Evolutionary conservation across 805 yeast species (phyloP).

Genomic region (Kuraishia ogatae): DNA sequence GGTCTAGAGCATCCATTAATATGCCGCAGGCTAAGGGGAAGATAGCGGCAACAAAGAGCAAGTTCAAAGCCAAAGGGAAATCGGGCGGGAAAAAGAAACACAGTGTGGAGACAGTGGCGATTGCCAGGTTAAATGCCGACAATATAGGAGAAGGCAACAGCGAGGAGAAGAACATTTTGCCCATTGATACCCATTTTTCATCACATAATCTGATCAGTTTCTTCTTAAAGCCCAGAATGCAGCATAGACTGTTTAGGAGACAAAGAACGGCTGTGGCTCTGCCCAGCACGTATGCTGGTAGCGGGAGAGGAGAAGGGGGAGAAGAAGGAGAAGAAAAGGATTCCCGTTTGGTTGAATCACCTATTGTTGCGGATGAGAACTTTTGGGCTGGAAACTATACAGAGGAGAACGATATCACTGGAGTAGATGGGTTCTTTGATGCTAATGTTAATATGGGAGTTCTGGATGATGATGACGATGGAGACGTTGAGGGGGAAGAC

Average conservation of each 20-base stretch:
- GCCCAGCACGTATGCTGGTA: slow-evolving; percentile 6
- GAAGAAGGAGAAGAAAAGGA: not conserved
- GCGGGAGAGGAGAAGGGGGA: slow-evolving; percentile 13
- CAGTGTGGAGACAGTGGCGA: slow-evolving; percentile 21
- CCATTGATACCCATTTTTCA: slow-evolving; percentile 45
- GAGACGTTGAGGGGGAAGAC: slow-evolving; percentile 20
- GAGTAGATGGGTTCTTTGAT: slow-evolving; percentile 14
- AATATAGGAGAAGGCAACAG: not conserved
- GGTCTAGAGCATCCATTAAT: not conserved
- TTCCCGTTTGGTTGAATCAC: not conserved
- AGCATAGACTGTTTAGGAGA: not conserved
- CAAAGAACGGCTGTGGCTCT: not conserved
- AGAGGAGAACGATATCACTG: slow-evolving; percentile 18
- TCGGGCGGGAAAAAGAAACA: slow-evolving; percentile 8
- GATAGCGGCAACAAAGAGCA: not conserved
- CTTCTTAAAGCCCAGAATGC: slow-evolving; percentile 53
- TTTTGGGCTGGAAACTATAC: slow-evolving; percentile 66
- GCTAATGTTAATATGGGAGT: slow-evolving; percentile 23
- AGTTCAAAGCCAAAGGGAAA: not conserved
- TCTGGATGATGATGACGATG: slow-evolving; percentile 35
- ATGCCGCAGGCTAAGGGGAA: not conserved
- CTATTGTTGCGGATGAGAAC: slow-evolving; percentile 45
- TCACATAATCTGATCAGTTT: slow-evolving; percentile 59
- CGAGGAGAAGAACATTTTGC: slow-evolving; percentile 12
- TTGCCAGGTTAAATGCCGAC: slow-evolving; percentile 9